Evolutionary conservation across 2,329 filamentous ascomycete genomes (phyloP).

Genomic region (Trichoderma hamatum): DNA sequence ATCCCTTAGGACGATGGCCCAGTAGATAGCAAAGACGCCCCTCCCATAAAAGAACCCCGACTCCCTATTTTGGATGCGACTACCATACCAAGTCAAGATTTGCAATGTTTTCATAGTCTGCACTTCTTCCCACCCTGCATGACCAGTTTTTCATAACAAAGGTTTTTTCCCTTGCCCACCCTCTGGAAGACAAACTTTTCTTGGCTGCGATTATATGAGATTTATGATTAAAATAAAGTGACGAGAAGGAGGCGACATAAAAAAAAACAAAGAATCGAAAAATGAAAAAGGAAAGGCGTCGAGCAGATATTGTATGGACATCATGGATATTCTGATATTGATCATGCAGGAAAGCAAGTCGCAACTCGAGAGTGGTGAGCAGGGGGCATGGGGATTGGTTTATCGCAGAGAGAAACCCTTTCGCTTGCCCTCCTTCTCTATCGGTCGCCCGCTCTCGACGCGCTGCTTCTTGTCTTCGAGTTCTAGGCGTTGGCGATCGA

Average conservation of each 20-base stretch:
- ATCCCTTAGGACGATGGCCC: not conserved
- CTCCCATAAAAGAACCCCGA: constrained; percentile 4
- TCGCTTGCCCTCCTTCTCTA: constrained; percentile 98
- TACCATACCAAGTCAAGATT: constrained; percentile 25
- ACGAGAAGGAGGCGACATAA: constrained; percentile 42
- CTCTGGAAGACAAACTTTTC: constrained; percentile 40
- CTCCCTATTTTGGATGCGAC: constrained; percentile 10
- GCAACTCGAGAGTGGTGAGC: constrained; percentile 28
- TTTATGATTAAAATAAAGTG: constrained; percentile 46
- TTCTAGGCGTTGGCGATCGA: constrained; percentile 91
- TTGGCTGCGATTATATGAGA: constrained; percentile 44
- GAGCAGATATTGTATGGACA: constrained; percentile 62
- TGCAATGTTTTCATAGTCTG: constrained; percentile 37
- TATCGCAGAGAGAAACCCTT: constrained; percentile 99
- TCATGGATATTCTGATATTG: constrained; percentile 62
- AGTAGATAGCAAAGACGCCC: constrained; percentile 5
- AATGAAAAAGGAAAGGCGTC: constrained; percentile 52
- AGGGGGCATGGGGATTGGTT: constrained; percentile 38
- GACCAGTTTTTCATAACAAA: constrained; percentile 43
- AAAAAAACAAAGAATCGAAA: constrained; percentile 46
- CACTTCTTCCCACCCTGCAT: constrained; percentile 37
- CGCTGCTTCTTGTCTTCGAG: constrained; percentile 98
- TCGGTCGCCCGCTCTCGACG: constrained; percentile 89
- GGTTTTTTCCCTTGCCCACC: constrained; percentile 38
- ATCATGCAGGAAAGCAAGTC: constrained; percentile 47